Percentiles rank a stretch among this genome's conserved stretches.
Conservation (phyloP, 352 stramenopile species). For the Plasmopara viticola region DNA sequence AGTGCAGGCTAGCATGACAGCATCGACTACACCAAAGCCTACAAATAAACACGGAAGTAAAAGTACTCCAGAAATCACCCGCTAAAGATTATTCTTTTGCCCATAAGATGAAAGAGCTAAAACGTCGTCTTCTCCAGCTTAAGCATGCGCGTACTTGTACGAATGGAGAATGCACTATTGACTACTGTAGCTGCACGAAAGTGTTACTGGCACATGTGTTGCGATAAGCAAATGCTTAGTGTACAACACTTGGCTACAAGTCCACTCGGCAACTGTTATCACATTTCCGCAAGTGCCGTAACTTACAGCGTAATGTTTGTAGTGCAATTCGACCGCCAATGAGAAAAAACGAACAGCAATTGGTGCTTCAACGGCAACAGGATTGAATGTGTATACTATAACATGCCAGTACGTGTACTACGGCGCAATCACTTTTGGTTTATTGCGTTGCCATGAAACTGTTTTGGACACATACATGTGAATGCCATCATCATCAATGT, state of each 20-base stretch:
- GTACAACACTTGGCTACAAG: slow-evolving; percentile 83
- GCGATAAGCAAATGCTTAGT: slow-evolving; percentile 76
- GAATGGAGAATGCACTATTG: slow-evolving; percentile 58
- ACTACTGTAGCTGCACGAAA: slow-evolving; percentile 80
- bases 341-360: slow-evolving; percentile 80
- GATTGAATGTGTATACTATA: slow-evolving; percentile 83
- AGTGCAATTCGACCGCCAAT: slow-evolving; percentile 83
- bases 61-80: slow-evolving; percentile 18
- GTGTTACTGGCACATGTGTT: slow-evolving; percentile 74
- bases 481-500: slow-evolving; percentile 84
- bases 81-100: too few relatives aligned
- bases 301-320: slow-evolving; percentile 82
- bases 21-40: slow-evolving; percentile 16
- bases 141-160: slow-evolving; percentile 84
- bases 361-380: slow-evolving; percentile 79
- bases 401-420: slow-evolving; percentile 73
- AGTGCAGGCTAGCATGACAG: slow-evolving; percentile 13
- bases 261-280: slow-evolving; percentile 81
- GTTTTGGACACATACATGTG: slow-evolving; percentile 88
- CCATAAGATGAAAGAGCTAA: slow-evolving; percentile 81
- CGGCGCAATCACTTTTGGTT: slow-evolving; percentile 57
- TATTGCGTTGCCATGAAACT: slow-evolving; percentile 87
- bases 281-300: slow-evolving; percentile 83
- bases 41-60: slow-evolving; percentile 16
- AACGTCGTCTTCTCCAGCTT: slow-evolving; percentile 76